These are phyloP conservation scores for Orbilia oligospora DNA, from an alignment of 2,329 filamentous ascomycete genomes.

Conservation along the genomic window DNA sequence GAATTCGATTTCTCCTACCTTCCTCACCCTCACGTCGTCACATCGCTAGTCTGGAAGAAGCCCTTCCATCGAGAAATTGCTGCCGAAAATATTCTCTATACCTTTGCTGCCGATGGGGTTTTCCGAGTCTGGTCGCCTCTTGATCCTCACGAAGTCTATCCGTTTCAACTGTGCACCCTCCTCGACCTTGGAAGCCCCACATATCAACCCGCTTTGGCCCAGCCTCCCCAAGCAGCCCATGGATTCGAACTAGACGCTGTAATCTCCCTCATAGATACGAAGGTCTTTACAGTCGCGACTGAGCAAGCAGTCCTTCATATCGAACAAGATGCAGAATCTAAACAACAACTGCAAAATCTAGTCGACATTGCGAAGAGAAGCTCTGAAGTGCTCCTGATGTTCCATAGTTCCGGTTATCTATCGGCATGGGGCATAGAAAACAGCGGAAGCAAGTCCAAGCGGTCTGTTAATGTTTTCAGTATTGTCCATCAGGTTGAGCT, in stretches of 20 bases:
- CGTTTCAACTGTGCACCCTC: conserved; percentile 83
- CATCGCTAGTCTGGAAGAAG: conserved; percentile 85
- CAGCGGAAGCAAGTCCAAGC: conserved; percentile 78
- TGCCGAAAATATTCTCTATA: conserved; percentile 89
- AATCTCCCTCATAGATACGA: conserved; percentile 83
- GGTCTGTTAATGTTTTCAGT: conserved; percentile 82
- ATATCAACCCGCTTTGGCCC: background rate
- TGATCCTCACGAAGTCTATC: conserved; percentile 79
- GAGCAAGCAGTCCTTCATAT: conserved; percentile 80
- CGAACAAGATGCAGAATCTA: conserved; percentile 66
- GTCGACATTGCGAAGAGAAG: conserved; percentile 87
- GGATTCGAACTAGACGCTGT: conserved; percentile 47
- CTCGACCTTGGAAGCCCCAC: conserved; percentile 76
- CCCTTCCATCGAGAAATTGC: conserved; percentile 83
- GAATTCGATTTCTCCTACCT: conserved; percentile 93
- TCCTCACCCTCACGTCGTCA: conserved; percentile 84
- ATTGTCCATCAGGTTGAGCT: conserved; percentile 77
- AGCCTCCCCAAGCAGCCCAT: conserved; percentile 7
- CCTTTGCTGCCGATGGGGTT: conserved; percentile 83
- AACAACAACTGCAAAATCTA: conserved; percentile 77
- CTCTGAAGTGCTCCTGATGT: conserved; percentile 87
- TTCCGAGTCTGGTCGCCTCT: conserved; percentile 86
- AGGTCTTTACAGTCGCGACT: conserved; percentile 82
- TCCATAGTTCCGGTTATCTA: conserved; percentile 88
- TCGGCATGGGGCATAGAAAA: conserved; percentile 94